Conservation (phyloP, 495 filamentous ascomycete genomes). For the Sphaerosporella brunnea region DNA sequence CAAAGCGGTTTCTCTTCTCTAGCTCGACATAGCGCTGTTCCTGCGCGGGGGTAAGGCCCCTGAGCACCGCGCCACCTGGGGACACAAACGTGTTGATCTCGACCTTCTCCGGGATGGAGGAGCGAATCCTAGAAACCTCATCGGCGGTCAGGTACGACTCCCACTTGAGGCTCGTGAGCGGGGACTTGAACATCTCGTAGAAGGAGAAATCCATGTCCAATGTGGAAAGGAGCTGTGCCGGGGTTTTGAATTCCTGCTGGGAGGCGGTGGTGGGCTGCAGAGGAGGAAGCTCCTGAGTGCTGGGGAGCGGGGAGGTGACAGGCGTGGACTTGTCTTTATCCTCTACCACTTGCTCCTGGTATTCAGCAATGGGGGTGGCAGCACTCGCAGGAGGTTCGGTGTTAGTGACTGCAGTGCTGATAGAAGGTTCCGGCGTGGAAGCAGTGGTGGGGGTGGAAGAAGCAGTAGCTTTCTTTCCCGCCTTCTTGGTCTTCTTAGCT, state of each 20-base stretch:
- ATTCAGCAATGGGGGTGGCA: neutral
- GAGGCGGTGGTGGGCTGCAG: neutral
- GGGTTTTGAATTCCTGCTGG: neutral
- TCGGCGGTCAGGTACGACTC: neutral
- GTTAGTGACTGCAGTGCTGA: neutral
- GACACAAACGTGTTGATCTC: conserved; percentile 46
- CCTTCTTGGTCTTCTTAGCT: conserved; percentile 22
- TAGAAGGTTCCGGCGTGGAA: neutral
- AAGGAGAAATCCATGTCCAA: too few species aligned
- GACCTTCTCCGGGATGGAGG: neutral
- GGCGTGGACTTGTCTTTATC: too few species aligned
- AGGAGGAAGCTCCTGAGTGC: neutral
- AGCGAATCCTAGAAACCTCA: neutral
- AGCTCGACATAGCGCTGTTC: conserved; percentile 60
- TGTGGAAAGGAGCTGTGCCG: neutral
- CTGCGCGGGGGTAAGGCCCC: conserved; percentile 55
- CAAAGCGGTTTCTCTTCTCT: conserved; percentile 35
- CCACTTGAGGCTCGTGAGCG: neutral
- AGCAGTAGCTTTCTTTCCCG: neutral
- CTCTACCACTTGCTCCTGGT: too few species aligned
- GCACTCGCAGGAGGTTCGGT: neutral
- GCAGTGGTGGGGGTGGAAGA: neutral
- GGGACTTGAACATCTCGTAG: neutral
- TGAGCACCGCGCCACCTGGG: conserved; percentile 59
- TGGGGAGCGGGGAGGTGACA: neutral